Evolutionary conservation across 768 basidiomycete genomes (phyloP), one percentile per base, ranked within the genome.

Genomic region (Mycena crocata): DNA sequence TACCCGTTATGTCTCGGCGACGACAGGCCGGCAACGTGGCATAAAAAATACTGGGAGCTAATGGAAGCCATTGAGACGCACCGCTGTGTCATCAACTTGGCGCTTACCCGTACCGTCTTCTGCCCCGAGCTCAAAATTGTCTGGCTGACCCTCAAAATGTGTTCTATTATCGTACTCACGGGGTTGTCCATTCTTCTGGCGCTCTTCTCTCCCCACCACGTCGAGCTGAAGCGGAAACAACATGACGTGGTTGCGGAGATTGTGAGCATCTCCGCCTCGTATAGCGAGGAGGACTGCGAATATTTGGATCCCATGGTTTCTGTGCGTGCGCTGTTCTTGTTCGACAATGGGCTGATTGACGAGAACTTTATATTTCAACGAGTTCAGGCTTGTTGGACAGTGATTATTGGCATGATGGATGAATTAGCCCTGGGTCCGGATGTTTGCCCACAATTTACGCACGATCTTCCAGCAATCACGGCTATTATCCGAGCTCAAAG

Each of bases 101-200:
- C 39, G 23, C 61, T 63, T 31, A 68, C 67, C 19, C 35, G 35
- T 13, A 15, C 52, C 17, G 67, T 57, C 2, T 68, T 68, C 54
- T 61, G 62, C 54, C 51, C 67, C 1, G 21, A 4, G 6, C 28
- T 50, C 12, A 44, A 32, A 45, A 31, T 21, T n/a, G 19, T 68
- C 44, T 44, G 21, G 14, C 57, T 64, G 13, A 57, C 23, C 12
- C 44, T 68, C 26, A 61, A 64, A 46, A 39, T 64, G 24, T 52
- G 46, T 35, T 2, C 30, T 2, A 23, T 68, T 10, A 14, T 68
- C 39, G 40, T 32, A 23, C 51, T 64, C 15, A 68, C 63, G 19
- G 63, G 52, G 5, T 10, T 49, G 31, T n/a, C 52, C 1, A 24
- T 9, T 12, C 62, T 68, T 5, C 52, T 82, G 79, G 80, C 84